phyloP scores from a whole-genome alignment of 768 basidiomycete species.

The Lactarius pseudohatsudake region DNA sequence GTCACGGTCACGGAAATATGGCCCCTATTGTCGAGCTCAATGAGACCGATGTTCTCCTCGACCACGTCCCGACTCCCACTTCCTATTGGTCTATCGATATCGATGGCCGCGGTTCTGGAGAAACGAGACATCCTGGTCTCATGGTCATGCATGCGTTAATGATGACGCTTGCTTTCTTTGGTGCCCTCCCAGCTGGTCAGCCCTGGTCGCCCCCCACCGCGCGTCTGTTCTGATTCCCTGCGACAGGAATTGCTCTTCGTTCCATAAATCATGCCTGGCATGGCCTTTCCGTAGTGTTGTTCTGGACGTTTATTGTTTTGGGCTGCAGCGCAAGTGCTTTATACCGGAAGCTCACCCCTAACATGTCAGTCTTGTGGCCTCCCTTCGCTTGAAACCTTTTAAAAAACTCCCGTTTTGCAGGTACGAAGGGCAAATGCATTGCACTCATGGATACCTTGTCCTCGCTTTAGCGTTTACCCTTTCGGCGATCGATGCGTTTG shows the following conservation, averaged over 20 bases:
- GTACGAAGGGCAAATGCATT: conserved; percentile 67
- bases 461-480: conserved; percentile 47
- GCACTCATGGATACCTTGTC: conserved; percentile 59
- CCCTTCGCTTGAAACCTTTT: neutral
- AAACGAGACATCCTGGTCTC: conserved; percentile 58
- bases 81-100: conserved; percentile 85
- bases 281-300: conserved; percentile 54
- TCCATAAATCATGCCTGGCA: conserved; percentile 71
- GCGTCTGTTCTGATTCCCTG: conserved; percentile 10
- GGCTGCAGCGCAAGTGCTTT: conserved; percentile 67
- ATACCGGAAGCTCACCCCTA: conserved; percentile 77
- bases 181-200: conserved; percentile 77
- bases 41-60: conserved; percentile 67
- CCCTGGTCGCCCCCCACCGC: conserved; percentile 10
- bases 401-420: conserved; percentile 38
- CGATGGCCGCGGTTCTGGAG: conserved; percentile 47
- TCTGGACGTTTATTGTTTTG: conserved; percentile 59
- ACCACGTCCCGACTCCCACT: conserved; percentile 68
- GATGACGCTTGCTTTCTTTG: conserved; percentile 81
- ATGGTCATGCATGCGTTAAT: conserved; percentile 72
- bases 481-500: conserved; percentile 54
- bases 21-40: conserved; percentile 64
- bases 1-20: conserved; percentile 46
- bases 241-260: conserved; percentile 73
- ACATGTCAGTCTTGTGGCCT: conserved; percentile 67